Conservation (phyloP, 331 rosid genomes). For the Spiraea crenata region DNA sequence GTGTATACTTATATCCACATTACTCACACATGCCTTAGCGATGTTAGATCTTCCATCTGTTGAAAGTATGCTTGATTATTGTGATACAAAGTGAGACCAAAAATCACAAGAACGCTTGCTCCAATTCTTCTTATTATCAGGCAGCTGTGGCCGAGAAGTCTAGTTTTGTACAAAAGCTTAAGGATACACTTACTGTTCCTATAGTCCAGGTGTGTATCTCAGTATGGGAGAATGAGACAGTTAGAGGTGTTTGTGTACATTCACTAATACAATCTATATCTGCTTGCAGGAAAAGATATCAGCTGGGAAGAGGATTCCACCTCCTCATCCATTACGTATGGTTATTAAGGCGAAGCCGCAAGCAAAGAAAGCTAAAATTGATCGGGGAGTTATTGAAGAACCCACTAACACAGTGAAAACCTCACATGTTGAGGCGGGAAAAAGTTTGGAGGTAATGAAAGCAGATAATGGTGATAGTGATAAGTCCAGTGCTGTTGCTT, state of each 20-base stretch:
- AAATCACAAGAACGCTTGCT: background rate
- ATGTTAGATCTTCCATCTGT: background rate
- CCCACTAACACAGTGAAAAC: conserved; percentile 25
- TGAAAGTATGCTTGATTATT: background rate
- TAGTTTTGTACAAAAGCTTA: conserved; percentile 49
- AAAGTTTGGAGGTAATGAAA: conserved; percentile 31
- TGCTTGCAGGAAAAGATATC: conserved; percentile 64
- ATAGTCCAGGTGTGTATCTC: conserved; percentile 23
- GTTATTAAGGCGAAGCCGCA: conserved; percentile 74
- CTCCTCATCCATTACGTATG: conserved; percentile 52
- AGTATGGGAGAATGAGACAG: background rate
- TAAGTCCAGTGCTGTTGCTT: conserved; percentile 33
- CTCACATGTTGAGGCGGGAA: conserved; percentile 22
- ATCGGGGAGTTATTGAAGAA: conserved; percentile 36
- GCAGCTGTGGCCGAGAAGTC: conserved; percentile 73
- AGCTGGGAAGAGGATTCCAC: conserved; percentile 52
- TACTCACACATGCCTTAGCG: background rate
- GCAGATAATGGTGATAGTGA: conserved; percentile 28
- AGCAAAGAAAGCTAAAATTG: conserved; percentile 66
- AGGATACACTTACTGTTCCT: conserved; percentile 56
- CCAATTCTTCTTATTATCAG: conserved; percentile 32
- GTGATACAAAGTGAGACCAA: background rate
- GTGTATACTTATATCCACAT: background rate
- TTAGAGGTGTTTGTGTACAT: conserved; percentile 4
- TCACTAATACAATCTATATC: conserved; percentile 23